Base-by-base conservation (phyloP, 768 basidiomycete genomes). In the Piloderma croceum region DNA sequence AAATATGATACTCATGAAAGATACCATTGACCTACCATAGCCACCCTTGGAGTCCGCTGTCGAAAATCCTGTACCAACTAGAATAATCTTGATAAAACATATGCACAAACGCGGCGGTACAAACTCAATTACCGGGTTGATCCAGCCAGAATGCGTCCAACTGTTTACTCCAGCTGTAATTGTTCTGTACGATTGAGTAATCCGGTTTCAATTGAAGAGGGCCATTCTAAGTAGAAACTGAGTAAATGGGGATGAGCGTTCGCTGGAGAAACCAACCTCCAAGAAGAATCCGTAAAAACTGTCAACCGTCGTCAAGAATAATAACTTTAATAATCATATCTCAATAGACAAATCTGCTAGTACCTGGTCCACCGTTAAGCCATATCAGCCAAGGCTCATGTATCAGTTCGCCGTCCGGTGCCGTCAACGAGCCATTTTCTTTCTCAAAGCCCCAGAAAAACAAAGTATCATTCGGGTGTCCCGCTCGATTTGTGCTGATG, bases 361-460 rank as follows among this genome's bases (percentile, higher is more conserved):
- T n/a, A 15, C 27, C 27, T 9, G 9, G 27, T 53, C 63, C 63
- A 40, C 63, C 63, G 24, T 62, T 60, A 29, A 67, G 56, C 63
- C 64, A 67, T 29, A 67, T 63, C 21, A 58, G 50, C 65, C 65
- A 66, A 10, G 65, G 65, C 32, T 51, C 56, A 23, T 53, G 45
- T 22, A 43, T 39, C 9, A 42, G 45, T 36, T 48, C 52, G 29
- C 48, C 50, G 19, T 49, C 51, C 6, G 44, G 41, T 6, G 50
- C 52, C 10, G 66, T 62, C 19, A 68, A 45, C 23, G 68, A 68
- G 4, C 66, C 69, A 7, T 59, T 51, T 12, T 48, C 40, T 4
- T 53, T 55, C 47, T 69, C 67, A 41, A 65, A 67, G 11, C 39
- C 68, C 64, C 63, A 65, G 48, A 68, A 68, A 51, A 65, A 68